phyloP scores from a whole-genome alignment of 345 rosid species.

The Camelina neglecta region DNA sequence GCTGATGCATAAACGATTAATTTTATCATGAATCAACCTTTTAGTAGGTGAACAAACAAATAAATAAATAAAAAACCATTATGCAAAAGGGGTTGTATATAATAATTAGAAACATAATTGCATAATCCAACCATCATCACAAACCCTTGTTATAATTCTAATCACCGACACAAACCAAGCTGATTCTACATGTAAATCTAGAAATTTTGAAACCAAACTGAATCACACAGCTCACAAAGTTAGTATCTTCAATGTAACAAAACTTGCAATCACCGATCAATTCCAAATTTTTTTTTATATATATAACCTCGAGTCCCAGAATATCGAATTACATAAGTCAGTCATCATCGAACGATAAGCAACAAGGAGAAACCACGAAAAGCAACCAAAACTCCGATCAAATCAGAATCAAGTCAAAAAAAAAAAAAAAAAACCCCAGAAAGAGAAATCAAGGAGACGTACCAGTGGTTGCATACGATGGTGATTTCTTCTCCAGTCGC shows the following conservation, averaged over 20 bases:
- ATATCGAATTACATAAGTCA: conserved; percentile 6
- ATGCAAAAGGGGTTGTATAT: not conserved
- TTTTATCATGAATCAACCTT: not conserved
- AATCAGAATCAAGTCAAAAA: not conserved
- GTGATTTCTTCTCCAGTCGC: conserved; percentile 72
- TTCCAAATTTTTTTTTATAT: not conserved
- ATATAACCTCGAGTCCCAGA: conserved; percentile 13
- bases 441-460: conserved; percentile 24
- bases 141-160: not conserved
- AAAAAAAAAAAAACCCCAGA: not conserved
- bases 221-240: conserved; percentile 27
- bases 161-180: conserved; percentile 34
- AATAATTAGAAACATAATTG: not conserved
- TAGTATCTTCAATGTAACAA: conserved; percentile 5
- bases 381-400: conserved; percentile 15
- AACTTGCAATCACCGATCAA: conserved; percentile 3
- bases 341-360: conserved; percentile 11
- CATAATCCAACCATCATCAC: not conserved
- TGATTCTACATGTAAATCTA: conserved; percentile 5
- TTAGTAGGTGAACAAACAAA: conserved; percentile 5
- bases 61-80: conserved; percentile 7
- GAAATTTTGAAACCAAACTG: conserved; percentile 2
- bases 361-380: not conserved
- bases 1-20: not conserved
- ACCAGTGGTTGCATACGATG: conserved; percentile 87